phyloP scores from a whole-genome alignment of 1,284 basidiomycete genomes.

The Golubevia pallescens region DNA sequence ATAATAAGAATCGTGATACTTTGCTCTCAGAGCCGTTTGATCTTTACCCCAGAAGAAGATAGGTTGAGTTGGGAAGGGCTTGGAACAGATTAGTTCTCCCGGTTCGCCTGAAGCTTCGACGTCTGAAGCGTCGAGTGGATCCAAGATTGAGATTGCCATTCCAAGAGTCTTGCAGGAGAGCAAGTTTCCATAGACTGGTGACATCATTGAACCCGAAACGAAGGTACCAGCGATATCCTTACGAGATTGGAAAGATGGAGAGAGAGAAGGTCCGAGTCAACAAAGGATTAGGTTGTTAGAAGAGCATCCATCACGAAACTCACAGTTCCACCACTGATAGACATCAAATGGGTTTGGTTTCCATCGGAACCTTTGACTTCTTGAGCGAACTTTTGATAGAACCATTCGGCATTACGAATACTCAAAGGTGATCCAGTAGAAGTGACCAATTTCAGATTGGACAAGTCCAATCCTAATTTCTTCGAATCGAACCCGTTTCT shows the following conservation, averaged over 20 bases:
- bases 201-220: conserved; percentile 17
- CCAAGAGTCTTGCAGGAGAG: conserved; percentile 32
- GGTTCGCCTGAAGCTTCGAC: conserved; percentile 23
- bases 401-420: conserved; percentile 30
- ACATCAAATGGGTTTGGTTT: conserved; percentile 21
- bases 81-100: conserved; percentile 32
- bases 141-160: conserved; percentile 35
- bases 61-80: conserved; percentile 39
- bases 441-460: conserved; percentile 26
- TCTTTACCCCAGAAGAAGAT: conserved; percentile 19
- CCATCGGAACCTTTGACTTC: background rate
- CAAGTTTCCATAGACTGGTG: conserved; percentile 33
- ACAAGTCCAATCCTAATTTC: conserved; percentile 10
- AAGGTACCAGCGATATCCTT: conserved; percentile 35
- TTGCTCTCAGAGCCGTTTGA: conserved; percentile 26
- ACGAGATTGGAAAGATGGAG: too few species aligned
- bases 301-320: too few species aligned
- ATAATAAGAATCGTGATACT: conserved; percentile 42
- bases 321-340: conserved; percentile 24
- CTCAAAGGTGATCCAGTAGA: conserved; percentile 31
- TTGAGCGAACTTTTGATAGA: conserved; percentile 25
- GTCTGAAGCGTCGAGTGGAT: conserved; percentile 30
- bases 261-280: too few species aligned
- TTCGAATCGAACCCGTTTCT: conserved; percentile 1
- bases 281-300: too few species aligned